These are phyloP conservation scores for Candida mesenterica DNA, from an alignment of 1,139 yeast species.

Conservation along the genomic window DNA sequence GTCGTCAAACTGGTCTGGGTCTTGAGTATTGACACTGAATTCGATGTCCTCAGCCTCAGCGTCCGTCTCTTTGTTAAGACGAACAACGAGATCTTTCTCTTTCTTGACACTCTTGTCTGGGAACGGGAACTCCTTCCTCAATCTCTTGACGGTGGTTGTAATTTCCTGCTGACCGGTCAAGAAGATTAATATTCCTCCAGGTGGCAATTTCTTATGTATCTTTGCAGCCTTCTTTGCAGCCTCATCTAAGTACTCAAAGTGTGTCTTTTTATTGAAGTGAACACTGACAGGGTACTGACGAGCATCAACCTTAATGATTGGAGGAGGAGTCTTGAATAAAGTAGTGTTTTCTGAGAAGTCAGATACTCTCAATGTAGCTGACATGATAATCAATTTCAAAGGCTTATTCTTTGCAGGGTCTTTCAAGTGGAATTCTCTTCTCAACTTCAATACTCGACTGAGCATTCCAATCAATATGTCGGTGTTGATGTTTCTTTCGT, in stretches of 20 bases:
- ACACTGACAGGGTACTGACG: conserved; percentile 93
- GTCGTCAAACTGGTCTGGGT: conserved; percentile 34
- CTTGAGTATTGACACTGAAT: conserved; percentile 55
- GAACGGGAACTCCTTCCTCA: conserved; percentile 69
- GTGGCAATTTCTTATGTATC: conserved; percentile 82
- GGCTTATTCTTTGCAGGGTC: conserved; percentile 54
- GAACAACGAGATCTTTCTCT: conserved; percentile 39
- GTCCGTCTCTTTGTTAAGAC: conserved; percentile 60
- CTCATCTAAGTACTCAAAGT: conserved; percentile 78
- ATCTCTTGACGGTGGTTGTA: conserved; percentile 64
- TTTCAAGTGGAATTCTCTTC: conserved; percentile 54
- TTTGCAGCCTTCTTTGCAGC: conserved; percentile 83
- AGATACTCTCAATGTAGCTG: conserved; percentile 91
- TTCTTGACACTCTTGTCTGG: conserved; percentile 24
- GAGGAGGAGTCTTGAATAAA: conserved; percentile 79
- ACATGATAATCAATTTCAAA: conserved; percentile 75
- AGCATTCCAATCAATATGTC: conserved; percentile 94
- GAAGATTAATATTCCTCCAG: conserved; percentile 90
- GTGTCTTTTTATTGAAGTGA: conserved; percentile 83
- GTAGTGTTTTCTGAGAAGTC: conserved; percentile 83
- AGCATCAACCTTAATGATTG: conserved; percentile 87
- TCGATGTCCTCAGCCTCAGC: conserved; percentile 89
- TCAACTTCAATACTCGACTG: conserved; percentile 77
- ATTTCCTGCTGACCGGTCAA: conserved; percentile 96
- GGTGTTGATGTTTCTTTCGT: conserved; percentile 92